Base-by-base conservation (phyloP, 257 asterid genomes). In the Forsythia viridissima region DNA sequence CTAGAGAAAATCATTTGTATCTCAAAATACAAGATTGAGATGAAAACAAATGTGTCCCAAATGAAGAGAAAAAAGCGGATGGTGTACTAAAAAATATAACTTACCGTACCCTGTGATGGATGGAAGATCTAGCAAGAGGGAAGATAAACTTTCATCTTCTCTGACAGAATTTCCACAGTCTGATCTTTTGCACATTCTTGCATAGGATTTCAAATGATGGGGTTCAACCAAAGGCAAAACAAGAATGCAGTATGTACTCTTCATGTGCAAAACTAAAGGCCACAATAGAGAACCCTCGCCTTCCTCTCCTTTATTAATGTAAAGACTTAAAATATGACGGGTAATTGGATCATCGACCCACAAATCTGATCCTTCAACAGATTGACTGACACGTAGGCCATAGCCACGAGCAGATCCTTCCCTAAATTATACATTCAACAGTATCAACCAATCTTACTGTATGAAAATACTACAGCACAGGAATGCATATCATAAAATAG, bases 71-170 rank as follows among this genome's bases (percentile, higher is more conserved):
- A 21, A 4, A 39, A 63, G 16, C 8, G 75, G 61, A 72, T 74
- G 79, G 78, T 74, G 78, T n/a, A 70, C 39, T 39, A 82, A 84
- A 82, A 16, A 76, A 44, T 74, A 82, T 70, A 86, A 87, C 91
- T 89, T 85, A 88, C 95, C 98, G 82, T 93, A 95, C 99, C 98
- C 99, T 87, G 99, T 94, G 93, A 95, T 90, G 90, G 97, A 91
- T 65, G 98, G 98, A 83, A 93, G 98, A 81, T 90, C 91, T 70
- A 93, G 89, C 52, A 94, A 87, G 76, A 95, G 87, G 43, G 93
- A 84, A 75, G 97, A 92, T 77, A 95, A 66, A 86, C 82, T 90
- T 77, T 92, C 96, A 83, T 90, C 94, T 66, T 83, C 90, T 16
- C 93, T 95, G 77, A 90, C 82, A 75, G 93, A 92, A 84, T 85